These are phyloP conservation scores for Eutypella sp. DNA, from an alignment of 2,329 filamentous ascomycete species.

Conservation along the genomic window DNA sequence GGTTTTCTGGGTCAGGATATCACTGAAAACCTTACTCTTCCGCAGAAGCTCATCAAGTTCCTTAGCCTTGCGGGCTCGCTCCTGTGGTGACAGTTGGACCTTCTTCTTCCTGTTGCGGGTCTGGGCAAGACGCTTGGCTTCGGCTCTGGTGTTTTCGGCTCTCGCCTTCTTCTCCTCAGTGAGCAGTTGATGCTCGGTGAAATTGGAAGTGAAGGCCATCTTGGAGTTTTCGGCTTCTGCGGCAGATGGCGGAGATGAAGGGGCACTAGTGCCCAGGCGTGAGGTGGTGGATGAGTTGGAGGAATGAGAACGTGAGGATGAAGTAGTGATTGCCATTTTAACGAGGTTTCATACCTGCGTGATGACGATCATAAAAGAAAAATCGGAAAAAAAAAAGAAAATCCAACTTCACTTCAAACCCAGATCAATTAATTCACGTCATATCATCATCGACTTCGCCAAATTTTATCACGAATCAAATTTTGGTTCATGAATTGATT, in stretches of 20 bases:
- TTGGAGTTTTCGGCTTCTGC: conserved; percentile 9
- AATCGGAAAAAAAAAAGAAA: conserved; percentile 5
- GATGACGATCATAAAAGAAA: no score
- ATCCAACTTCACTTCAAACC: background rate
- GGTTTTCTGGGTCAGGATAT: conserved; percentile 60
- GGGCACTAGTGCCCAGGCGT: conserved; percentile 13
- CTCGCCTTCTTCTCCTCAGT: conserved; percentile 42
- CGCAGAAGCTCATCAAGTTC: conserved; percentile 55
- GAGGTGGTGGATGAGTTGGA: conserved; percentile 9
- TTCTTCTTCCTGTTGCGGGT: conserved; percentile 37
- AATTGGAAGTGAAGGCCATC: conserved; percentile 21
- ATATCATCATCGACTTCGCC: no score
- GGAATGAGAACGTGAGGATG: conserved; percentile 12
- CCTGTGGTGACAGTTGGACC: conserved; percentile 43
- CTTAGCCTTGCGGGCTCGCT: conserved; percentile 53
- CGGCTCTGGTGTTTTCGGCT: conserved; percentile 42
- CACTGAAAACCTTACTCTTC: conserved; percentile 56
- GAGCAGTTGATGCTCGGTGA: conserved; percentile 27
- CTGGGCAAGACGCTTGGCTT: conserved; percentile 37
- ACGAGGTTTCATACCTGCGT: conserved; percentile 1
- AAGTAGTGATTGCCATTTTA: conserved; percentile 11
- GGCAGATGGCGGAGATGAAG: conserved; percentile 17
- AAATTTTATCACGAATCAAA: no score
- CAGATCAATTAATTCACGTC: background rate
- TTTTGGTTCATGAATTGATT: no score